Base-by-base conservation (phyloP, 495 filamentous ascomycete genomes). In the Penicillium cinerascens region DNA sequence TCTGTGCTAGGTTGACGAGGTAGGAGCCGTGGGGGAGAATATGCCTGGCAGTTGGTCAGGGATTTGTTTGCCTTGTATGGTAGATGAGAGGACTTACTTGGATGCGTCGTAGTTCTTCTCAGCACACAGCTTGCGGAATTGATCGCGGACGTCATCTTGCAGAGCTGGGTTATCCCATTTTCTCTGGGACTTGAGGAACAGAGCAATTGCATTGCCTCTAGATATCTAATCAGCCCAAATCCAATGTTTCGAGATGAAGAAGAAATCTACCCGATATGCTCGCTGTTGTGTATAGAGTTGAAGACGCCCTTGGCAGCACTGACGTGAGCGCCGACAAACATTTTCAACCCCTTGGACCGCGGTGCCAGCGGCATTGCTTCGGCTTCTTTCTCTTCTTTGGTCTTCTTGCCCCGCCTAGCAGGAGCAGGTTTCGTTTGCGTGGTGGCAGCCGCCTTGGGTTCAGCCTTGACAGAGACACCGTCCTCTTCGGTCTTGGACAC, bases 121-220 rank as follows among this genome's bases (percentile, higher is more conserved):
- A 33, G 75, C 70, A 56, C 87, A 90, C 25, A 82, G 70, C 22
- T 75, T 70, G 49, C 73, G 76, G 73, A 96, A 98, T 16, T 82
- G 75, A 27, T 84, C 77, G 42, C 75, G 68, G 33, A 86, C 79
- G 16, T 89, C 84, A 48, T 82, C 69, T 26, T 85, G 76, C 2
- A 97, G 73, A 10, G 87, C 80, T 1, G 92, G 91, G 58, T 87
- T 92, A n/a, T 78, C 74, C 93, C 93, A 98, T 73, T 95, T 97
- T 37, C 89, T 83, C 65, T 97, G 95, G 0, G 88, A 93, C 65
- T 97, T 97, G 49, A 97, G 79, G 70, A 98, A 98, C 18, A 97
- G 71, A 13, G 93, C 93, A 55, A 97, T 93, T 18, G 91, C 82
- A 63, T 98, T 98, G 20, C 85, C 91, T 49, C 92, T 84, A 39